Base-by-base conservation (phyloP, 2,329 filamentous ascomycete genomes). In the Fusarium verticillioides region DNA sequence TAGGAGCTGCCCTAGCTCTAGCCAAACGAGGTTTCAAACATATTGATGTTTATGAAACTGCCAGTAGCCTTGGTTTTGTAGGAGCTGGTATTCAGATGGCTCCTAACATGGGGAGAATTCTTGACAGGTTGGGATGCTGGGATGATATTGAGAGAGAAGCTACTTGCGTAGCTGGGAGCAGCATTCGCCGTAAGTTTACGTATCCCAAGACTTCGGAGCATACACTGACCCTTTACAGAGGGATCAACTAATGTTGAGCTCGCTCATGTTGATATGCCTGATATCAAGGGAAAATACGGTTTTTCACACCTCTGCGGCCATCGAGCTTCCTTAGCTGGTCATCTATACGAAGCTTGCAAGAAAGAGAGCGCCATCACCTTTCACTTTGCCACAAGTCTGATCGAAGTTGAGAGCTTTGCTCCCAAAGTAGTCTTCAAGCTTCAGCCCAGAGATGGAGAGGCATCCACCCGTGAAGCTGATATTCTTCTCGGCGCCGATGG, bases 81-180 rank as follows among this genome's bases (percentile, higher is more conserved):
- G 94, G 94, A 30, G 94, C 94, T 3, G 94, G 94, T 9, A 96
- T 96, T 73, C 94, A 97, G 80, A 86, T 96, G 65, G 93, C 94
- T 1, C 94, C 94, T 1, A 97, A 96, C 74, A 93, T 96, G 87
- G 91, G 91, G 7, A 88, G 93, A 5, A 92, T 96, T 13, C 86
- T 96, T 18, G 91, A 94, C 78, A 85, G 87, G 19, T 83, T 95
- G 43, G 93, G 91, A 15, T 92, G 92, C 66, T 96, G 93, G 93
- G 83, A 87, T 23, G 85, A 87, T 21, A 94, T 96, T 70, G 73
- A 79, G 46, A 61, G 28, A 15, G 73, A 78, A 23, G 62, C 74
- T 34, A 77, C 76, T 5, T 69, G 75, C n/a, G 74, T 80, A 4
- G 70, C 78, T 23, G 71, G 75, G 19, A 78, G 77, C 30, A 82